Conservation (phyloP, 1,284 basidiomycete species). For the Malassezia arunalokei region DNA sequence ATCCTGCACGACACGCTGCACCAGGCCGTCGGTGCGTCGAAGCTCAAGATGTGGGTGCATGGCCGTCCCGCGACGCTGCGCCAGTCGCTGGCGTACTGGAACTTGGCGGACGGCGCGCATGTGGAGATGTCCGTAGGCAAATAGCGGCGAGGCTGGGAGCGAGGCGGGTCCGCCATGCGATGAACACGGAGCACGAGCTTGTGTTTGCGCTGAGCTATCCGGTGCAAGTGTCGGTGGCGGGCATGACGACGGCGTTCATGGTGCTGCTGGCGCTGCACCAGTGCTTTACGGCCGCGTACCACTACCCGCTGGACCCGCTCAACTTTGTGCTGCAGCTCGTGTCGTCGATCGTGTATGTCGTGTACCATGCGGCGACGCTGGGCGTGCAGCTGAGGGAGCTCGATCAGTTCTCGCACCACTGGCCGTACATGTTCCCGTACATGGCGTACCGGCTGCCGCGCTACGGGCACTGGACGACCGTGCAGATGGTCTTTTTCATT, state of each 20-base stretch:
- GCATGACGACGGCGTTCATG: conserved; percentile 74
- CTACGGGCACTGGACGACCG: conserved; percentile 61
- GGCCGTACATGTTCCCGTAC: conserved; percentile 93
- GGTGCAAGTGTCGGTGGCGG: conserved; percentile 75
- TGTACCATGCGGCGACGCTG: conserved; percentile 34
- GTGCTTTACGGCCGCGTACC: conserved; percentile 87
- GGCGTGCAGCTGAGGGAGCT: conserved; percentile 58
- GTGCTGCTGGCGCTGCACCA: conserved; percentile 81
- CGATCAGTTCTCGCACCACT: conserved; percentile 57
- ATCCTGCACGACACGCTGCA: conserved; percentile 29
- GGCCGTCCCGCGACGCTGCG: conserved; percentile 34
- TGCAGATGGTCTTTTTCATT: conserved; percentile 67
- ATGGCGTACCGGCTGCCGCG: conserved; percentile 61
- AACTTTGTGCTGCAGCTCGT: conserved; percentile 82
- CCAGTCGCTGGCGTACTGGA: conserved; percentile 40
- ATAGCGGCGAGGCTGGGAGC: conserved; percentile 6
- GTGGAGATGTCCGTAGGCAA: conserved; percentile 25
- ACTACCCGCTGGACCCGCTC: conserved; percentile 78
- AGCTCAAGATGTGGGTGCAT: conserved; percentile 32
- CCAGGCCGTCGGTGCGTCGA: conserved; percentile 29
- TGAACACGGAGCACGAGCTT: conserved; percentile 16
- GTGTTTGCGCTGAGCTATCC: conserved; percentile 65
- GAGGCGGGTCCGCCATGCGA: background rate
- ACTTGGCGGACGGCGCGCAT: conserved; percentile 30
- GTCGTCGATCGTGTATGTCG: conserved; percentile 64